These are phyloP conservation scores for Penicillium expansum DNA, from an alignment of 2,329 filamentous ascomycete species.

Conservation along the genomic window DNA sequence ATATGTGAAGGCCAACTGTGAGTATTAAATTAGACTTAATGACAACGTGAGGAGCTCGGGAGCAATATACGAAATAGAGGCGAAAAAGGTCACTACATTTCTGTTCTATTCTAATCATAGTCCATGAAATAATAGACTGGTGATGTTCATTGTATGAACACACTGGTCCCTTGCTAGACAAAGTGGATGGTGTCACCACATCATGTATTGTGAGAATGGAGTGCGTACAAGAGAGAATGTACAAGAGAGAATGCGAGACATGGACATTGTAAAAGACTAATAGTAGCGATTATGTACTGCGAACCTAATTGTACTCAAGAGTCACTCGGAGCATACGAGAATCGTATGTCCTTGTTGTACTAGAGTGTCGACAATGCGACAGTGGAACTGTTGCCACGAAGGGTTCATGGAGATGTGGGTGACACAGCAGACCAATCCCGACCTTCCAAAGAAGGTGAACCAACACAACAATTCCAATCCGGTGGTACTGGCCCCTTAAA, in stretches of 20 bases:
- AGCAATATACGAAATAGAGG: not conserved
- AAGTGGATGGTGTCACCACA: not conserved
- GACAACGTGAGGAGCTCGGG: not conserved
- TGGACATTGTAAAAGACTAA: no score
- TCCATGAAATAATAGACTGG: not conserved
- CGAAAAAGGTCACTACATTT: not conserved
- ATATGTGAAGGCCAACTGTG: not conserved
- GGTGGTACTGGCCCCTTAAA: conserved; percentile 34
- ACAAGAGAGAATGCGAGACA: not conserved
- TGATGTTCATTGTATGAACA: not conserved
- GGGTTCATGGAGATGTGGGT: not conserved
- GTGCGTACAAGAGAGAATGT: not conserved
- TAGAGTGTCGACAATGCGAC: conserved; percentile 1
- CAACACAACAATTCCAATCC: conserved; percentile 36
- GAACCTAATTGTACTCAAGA: conserved; percentile 1
- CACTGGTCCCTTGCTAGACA: not conserved
- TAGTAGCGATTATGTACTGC: no score
- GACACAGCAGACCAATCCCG: not conserved
- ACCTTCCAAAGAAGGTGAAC: not conserved
- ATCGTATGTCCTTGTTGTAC: not conserved
- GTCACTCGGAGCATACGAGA: conserved; percentile 1
- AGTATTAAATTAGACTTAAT: not conserved
- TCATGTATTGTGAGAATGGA: not conserved
- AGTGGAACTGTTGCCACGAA: not conserved
- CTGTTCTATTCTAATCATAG: not conserved